A percentile compares a stretch with the other conserved stretches of the same genome.
phyloP scores from a whole-genome alignment of 306 rosid species.

The Leucaena leucocephala region DNA sequence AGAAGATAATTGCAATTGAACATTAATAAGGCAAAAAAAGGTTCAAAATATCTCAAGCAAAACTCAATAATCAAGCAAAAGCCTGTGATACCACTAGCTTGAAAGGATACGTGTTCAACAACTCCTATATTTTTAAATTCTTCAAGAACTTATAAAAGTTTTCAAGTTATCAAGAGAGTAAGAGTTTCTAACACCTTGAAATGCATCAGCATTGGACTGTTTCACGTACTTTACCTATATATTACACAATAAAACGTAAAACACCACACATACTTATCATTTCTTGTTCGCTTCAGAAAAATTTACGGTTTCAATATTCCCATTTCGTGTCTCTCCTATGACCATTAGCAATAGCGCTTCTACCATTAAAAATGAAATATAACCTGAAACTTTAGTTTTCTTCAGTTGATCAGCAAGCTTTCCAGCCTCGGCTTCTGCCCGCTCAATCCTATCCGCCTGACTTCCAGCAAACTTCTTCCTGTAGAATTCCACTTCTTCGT shows the following conservation, averaged over 20 bases:
- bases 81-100: conserved; percentile 4
- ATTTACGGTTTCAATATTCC: neutral
- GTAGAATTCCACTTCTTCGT: conserved; percentile 76
- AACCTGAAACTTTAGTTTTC: conserved; percentile 79
- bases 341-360: neutral
- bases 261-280: neutral
- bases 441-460: conserved; percentile 82
- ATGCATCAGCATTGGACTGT: neutral
- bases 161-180: neutral
- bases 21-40: neutral
- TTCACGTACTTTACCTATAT: neutral
- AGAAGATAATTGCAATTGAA: conserved; percentile 10
- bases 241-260: neutral
- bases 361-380: conserved; percentile 19
- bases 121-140: neutral
- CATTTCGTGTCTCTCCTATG: neutral
- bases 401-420: conserved; percentile 70
- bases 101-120: neutral
- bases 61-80: conserved; percentile 5
- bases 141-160: neutral
- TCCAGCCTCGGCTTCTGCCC: conserved; percentile 86
- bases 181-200: neutral
- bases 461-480: conserved; percentile 87
- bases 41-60: conserved; percentile 12
- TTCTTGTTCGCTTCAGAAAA: neutral